A percentile compares a stretch with the other conserved stretches of the same genome.
Evolutionary conservation across 2,329 filamentous ascomycete genomes (phyloP).

Genomic region (Cercospora janseana): DNA sequence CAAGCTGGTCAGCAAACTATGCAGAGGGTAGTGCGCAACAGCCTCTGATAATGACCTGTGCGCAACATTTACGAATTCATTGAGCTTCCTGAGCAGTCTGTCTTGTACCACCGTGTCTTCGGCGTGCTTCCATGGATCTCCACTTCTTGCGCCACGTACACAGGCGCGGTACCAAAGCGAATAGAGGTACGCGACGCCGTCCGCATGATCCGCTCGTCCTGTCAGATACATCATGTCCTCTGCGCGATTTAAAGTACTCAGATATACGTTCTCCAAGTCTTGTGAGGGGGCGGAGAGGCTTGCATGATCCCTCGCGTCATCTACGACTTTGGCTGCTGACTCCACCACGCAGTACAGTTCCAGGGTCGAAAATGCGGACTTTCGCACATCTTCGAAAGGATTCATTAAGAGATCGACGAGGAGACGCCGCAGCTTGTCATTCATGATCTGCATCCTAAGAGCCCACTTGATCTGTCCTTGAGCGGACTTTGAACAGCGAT

Average conservation of each 20-base stretch:
- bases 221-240: conserved; percentile 64
- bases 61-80: conserved; percentile 63
- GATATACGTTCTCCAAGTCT: no score
- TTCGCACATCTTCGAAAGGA: conserved; percentile 88
- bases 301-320: no score
- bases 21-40: conserved; percentile 47
- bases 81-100: conserved; percentile 58
- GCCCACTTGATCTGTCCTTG: conserved; percentile 52
- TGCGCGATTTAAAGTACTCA: conserved; percentile 30
- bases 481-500: conserved; percentile 48
- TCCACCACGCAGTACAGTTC: conserved; percentile 20
- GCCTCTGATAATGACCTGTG: conserved; percentile 65
- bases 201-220: conserved; percentile 85
- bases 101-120: conserved; percentile 31
- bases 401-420: conserved; percentile 80
- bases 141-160: neutral
- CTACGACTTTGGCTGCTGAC: no score
- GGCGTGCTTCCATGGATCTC: conserved; percentile 18
- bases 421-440: conserved; percentile 52
- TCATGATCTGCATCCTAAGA: conserved; percentile 48
- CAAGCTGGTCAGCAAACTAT: conserved; percentile 40
- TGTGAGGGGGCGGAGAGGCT: no score
- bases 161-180: conserved; percentile 59
- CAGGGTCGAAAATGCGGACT: conserved; percentile 49
- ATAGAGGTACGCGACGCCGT: conserved; percentile 78